Conservation (phyloP, 129 eudicot genomes). For the Glebionis coronaria region DNA sequence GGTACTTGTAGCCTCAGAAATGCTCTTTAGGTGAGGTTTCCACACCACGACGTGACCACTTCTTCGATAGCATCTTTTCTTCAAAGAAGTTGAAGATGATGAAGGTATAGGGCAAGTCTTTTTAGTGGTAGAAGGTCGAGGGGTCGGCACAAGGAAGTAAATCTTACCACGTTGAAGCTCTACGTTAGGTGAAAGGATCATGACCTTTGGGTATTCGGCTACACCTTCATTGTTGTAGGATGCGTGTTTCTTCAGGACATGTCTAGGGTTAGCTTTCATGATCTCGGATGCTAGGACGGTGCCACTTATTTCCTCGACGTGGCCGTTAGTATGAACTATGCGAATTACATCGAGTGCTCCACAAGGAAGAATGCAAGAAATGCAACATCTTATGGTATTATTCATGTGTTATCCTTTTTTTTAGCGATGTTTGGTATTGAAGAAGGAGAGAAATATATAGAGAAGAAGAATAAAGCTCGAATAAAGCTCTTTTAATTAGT, state of each 20-base stretch:
- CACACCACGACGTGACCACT: constrained; percentile 58
- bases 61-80: constrained; percentile 36
- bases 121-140: constrained; percentile 14
- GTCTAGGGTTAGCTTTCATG: constrained; percentile 57
- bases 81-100: constrained; percentile 22
- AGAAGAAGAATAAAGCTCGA: neutral
- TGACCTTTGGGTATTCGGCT: constrained; percentile 35
- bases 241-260: constrained; percentile 56
- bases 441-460: neutral
- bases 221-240: constrained; percentile 26
- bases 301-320: constrained; percentile 59
- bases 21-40: constrained; percentile 75
- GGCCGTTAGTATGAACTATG: constrained; percentile 66
- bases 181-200: constrained; percentile 56
- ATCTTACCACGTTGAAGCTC: constrained; percentile 74
- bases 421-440: neutral
- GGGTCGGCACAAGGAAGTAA: constrained; percentile 65
- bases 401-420: constrained; percentile 37
- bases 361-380: constrained; percentile 85
- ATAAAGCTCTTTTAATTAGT: neutral
- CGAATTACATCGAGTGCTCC: constrained; percentile 76
- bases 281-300: constrained; percentile 50
- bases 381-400: constrained; percentile 72
- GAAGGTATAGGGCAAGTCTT: constrained; percentile 14
- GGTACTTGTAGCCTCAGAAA: constrained; percentile 43